Evolutionary conservation across 805 yeast genomes (phyloP), one percentile per base, ranked within the genome.

Genomic region (Jamesozyma lodderae): DNA sequence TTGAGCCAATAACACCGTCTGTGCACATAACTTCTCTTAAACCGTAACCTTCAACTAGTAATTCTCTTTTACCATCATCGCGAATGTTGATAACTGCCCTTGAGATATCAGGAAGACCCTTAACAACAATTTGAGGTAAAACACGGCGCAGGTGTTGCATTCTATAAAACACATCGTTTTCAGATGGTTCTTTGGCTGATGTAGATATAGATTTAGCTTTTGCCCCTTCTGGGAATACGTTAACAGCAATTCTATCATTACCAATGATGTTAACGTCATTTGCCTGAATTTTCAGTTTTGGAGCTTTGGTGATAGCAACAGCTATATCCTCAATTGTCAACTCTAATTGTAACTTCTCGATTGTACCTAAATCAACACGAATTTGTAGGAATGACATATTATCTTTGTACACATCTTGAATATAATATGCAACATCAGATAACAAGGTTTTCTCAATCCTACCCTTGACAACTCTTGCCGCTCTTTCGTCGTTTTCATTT

Each of bases 381-480:
- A 90, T 80, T 43, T 84, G 81, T 33, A 92, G 66, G 58, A 68
- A 87, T 0, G 96, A 85, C 63, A 75, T 68, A 46, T 75, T 73
- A 49, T 83, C 83, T 46, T 77, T 78, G 62, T 88, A 94, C 11
- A 90, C 96, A 64, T 92, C 99, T 62, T 92, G 95, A 49, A 94
- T 83, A 60, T 77, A 87, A 57, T 63, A 83, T 4, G 94, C 86
- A 47, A 92, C 81, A 57, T 94, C 97, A 45, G 79, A 77, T 44
- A 92, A 64, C 38, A 80, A 62, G 0, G 98, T 92, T 67, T 90
- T 92, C 58, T 92, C 99, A 40, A 92, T 75, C 57, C 99, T 75
- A 38, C 99, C 99, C 65, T 92, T 92, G 23, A 92, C 98, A 49
- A 94, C 95, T 63, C 99, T 78, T 0, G 98, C 98, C 21, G 97